Conservation (phyloP, 2,329 filamentous ascomycete species). For the Plenodomus biglobosus region DNA sequence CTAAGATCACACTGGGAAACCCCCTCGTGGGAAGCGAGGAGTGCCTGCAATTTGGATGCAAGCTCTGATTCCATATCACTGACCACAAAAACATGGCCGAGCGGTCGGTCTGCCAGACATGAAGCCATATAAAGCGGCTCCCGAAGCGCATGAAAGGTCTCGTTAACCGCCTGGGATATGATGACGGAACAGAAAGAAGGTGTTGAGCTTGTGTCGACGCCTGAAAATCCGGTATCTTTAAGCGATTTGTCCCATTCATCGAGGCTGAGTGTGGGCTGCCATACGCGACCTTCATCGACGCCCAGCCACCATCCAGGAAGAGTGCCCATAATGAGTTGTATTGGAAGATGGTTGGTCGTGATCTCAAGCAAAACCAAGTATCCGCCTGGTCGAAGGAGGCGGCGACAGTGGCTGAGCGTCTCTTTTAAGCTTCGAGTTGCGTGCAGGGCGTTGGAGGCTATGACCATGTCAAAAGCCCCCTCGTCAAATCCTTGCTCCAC, state of each 20-base stretch:
- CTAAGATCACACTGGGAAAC: not conserved
- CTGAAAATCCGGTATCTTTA: slow-evolving; percentile 4
- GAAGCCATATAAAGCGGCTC: not conserved
- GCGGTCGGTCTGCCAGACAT: too few relatives aligned
- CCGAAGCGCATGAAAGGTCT: not conserved
- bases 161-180: not conserved
- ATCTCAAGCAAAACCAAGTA: slow-evolving; percentile 43
- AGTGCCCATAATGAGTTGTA: slow-evolving; percentile 35
- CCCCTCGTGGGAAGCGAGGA: not conserved
- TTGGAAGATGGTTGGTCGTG: slow-evolving; percentile 2
- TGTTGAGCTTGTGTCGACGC: slow-evolving; percentile 3
- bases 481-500: slow-evolving; percentile 13
- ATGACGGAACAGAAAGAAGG: not conserved
- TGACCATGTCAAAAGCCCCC: slow-evolving; percentile 18
- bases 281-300: slow-evolving; percentile 8
- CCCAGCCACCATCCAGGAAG: slow-evolving; percentile 48
- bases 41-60: too few relatives aligned
- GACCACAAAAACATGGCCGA: too few relatives aligned
- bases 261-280: not conserved
- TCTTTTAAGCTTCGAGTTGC: slow-evolving; percentile 9
- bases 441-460: slow-evolving; percentile 19
- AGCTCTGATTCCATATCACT: too few relatives aligned
- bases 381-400: slow-evolving; percentile 45
- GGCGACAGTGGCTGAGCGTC: slow-evolving; percentile 12
- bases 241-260: slow-evolving; percentile 22